Evolutionary conservation across 106 monocot genomes (phyloP).

Genomic region (Ottelia alismoides): DNA sequence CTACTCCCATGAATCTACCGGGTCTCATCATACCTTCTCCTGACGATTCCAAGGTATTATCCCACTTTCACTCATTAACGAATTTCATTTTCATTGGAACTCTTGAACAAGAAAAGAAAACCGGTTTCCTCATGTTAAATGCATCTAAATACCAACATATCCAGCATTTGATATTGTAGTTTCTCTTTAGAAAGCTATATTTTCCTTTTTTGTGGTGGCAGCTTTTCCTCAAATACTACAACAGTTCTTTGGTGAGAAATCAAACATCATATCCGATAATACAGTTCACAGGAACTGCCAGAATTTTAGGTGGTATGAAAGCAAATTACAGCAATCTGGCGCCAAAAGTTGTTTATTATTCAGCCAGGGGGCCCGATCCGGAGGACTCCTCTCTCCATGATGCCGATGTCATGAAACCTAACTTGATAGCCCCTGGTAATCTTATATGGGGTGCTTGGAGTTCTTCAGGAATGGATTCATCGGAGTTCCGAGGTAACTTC

Average conservation of each 20-base stretch:
- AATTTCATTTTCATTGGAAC: not conserved
- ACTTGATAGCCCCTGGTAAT: conserved; percentile 84
- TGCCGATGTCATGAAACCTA: conserved; percentile 87
- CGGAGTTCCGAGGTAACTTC: conserved; percentile 77
- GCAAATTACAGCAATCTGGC: conserved; percentile 64
- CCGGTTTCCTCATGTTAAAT: no score
- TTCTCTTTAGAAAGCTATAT: no score
- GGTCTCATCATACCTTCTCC: conserved; percentile 88
- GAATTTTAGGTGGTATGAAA: conserved; percentile 56
- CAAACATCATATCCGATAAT: conserved; percentile 27
- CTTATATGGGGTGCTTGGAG: conserved; percentile 96
- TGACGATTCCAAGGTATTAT: conserved; percentile 71
- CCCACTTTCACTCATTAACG: not conserved
- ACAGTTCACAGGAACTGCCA: conserved; percentile 52
- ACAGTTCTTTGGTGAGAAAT: conserved; percentile 51
- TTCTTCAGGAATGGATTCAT: conserved; percentile 44
- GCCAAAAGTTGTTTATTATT: no score
- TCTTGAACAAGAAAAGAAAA: no score
- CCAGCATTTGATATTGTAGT: no score
- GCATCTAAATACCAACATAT: no score
- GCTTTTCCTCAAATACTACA: conserved; percentile 68
- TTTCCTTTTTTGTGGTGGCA: conserved; percentile 7
- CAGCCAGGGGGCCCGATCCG: conserved; percentile 87
- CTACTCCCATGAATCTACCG: conserved; percentile 70
- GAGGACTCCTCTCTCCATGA: conserved; percentile 56